Evolutionary conservation across 805 yeast genomes (phyloP).

Genomic region (Candida nitratophila): DNA sequence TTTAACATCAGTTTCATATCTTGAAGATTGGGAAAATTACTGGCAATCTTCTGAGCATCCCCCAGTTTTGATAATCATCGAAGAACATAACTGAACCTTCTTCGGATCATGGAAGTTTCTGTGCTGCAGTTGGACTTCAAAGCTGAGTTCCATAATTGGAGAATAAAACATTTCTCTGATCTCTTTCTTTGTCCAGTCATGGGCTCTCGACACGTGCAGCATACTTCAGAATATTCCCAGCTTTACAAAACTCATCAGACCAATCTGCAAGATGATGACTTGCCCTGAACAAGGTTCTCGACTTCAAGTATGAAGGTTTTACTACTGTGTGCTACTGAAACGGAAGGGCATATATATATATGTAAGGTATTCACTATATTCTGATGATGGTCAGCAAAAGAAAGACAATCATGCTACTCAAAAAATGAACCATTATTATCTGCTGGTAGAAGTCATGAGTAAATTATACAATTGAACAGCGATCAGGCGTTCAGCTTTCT

Average conservation of each 20-base stretch:
- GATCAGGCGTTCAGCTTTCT: too few species aligned
- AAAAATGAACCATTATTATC: too few species aligned
- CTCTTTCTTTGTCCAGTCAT: conserved; percentile 55
- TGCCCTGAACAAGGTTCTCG: not conserved
- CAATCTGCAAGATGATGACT: not conserved
- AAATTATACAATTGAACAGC: too few species aligned
- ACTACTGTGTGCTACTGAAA: too few species aligned
- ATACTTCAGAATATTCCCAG: conserved; percentile 9
- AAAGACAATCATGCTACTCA: too few species aligned
- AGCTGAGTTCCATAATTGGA: conserved; percentile 57
- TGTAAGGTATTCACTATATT: too few species aligned
- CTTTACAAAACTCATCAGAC: not conserved
- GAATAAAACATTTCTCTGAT: conserved; percentile 54
- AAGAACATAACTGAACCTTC: conserved; percentile 69
- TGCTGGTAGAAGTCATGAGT: too few species aligned
- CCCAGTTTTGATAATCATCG: conserved; percentile 69
- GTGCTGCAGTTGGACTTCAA: conserved; percentile 58
- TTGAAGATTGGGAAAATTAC: conserved; percentile 70
- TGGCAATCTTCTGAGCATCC: conserved; percentile 81
- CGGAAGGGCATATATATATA: too few species aligned
- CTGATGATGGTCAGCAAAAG: too few species aligned
- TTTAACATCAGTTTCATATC: conserved; percentile 63
- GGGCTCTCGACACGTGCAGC: conserved; percentile 27
- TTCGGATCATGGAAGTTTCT: conserved; percentile 59
- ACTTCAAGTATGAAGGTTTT: not conserved